These are phyloP conservation scores for Euryodendron excelsum DNA, from an alignment of 148 eudicot species.

Conservation along the genomic window DNA sequence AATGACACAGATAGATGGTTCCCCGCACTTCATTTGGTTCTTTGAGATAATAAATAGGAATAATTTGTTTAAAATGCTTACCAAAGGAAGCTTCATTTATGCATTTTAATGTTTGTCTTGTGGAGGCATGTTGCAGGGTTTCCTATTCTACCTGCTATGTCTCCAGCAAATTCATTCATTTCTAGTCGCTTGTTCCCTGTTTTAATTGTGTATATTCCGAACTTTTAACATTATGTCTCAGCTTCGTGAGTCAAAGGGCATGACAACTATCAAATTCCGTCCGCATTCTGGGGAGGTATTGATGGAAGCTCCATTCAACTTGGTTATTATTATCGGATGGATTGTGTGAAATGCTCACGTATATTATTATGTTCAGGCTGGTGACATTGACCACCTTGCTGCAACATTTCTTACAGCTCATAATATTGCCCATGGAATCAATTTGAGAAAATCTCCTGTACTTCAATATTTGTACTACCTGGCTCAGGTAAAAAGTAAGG, in stretches of 20 bases:
- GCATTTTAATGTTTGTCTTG: neutral
- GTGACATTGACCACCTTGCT: slow-evolving; percentile 97
- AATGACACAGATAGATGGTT: neutral
- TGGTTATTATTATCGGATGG: neutral
- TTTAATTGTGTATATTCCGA: slow-evolving; percentile 11
- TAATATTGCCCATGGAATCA: slow-evolving; percentile 97
- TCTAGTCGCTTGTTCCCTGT: neutral
- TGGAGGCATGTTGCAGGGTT: neutral
- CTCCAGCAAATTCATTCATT: neutral
- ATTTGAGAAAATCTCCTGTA: slow-evolving; percentile 95
- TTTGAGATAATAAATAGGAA: neutral
- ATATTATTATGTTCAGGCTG: slow-evolving; percentile 62
- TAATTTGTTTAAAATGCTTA: neutral
- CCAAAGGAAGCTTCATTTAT: neutral
- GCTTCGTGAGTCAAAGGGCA: slow-evolving; percentile 98
- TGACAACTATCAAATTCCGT: slow-evolving; percentile 91
- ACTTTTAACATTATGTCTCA: slow-evolving; percentile 38
- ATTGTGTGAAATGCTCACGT: slow-evolving; percentile 1
- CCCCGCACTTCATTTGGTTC: neutral
- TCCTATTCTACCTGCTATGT: neutral
- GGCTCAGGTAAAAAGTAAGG: slow-evolving; percentile 63
- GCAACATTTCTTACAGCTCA: slow-evolving; percentile 85
- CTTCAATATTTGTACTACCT: slow-evolving; percentile 95
- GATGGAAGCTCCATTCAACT: slow-evolving; percentile 2
- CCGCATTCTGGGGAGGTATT: slow-evolving; percentile 98